Base-by-base conservation (phyloP, 2,329 filamentous ascomycete species). In the Neofusicoccum ribis region DNA sequence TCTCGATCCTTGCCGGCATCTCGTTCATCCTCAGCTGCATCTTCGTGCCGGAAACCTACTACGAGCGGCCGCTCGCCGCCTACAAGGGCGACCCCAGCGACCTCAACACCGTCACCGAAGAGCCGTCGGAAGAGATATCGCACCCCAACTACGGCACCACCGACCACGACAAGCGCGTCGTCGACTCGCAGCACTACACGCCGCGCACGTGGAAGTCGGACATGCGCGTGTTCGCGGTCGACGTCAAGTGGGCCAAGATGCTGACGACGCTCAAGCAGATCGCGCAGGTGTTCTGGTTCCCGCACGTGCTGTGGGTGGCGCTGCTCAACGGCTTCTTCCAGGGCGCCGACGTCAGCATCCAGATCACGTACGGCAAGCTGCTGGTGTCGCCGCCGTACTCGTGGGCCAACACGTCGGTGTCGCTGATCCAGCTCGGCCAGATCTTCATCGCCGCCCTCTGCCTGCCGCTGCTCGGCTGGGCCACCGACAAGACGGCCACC, bases 401-500 rank as follows among this genome's bases (percentile, higher is more conserved):
- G 44, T 72, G 67, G 68, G 41, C 67, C 17, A 51, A 71, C 6
- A 64, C 51, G 14, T 63, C 68, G 7, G 64, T 64, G 11, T 70
- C 68, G 15, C 70, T 69, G 37, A 68, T 71, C 27, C 69, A 70
- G 39, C 68, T 66, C 63, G 70, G 70, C 3, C 69, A 72, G 47
- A 76, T 76, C 44, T 77, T 74, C 37, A 68, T 76, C 43, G 72
- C 74, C 8, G 69, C 75, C 41, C 54, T 76, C 3, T 69, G 54
- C 66, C 71, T 70, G 50, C 73, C 56, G 41, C 70, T 69, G 62
- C 70, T 67, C 62, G 73, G 63, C 66, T 72, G 65, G 17, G 67
- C 73, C 11, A 71, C 70, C 1, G 74, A 76, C 68, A 63, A 69
- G 8, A 69, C 80, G 37, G 79, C 78, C 12, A 74, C 73, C 31